A percentile compares a stretch with the other conserved stretches of the same genome.
Conservation (phyloP, 257 asterid genomes). For the Salvia rosmarinus region DNA sequence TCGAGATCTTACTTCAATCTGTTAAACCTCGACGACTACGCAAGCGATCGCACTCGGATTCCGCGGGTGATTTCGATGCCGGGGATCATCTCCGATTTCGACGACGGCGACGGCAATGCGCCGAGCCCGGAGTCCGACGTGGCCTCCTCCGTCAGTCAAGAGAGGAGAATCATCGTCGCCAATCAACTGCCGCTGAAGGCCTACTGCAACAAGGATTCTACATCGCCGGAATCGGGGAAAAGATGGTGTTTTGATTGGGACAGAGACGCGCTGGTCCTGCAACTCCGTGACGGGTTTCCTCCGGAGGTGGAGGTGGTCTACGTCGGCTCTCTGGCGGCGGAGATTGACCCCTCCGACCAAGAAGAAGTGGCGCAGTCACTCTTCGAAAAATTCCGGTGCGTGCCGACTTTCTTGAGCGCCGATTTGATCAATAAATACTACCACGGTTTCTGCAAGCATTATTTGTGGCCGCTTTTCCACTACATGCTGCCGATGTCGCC, state of each 20-base stretch:
- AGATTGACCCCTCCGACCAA: slow-evolving; percentile 62
- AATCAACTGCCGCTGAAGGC: slow-evolving; percentile 79
- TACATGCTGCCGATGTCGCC: slow-evolving; percentile 79
- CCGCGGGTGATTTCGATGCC: slow-evolving; percentile 74
- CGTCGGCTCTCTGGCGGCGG: slow-evolving; percentile 68
- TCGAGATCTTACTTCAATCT: slow-evolving; percentile 85
- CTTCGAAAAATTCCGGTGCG: slow-evolving; percentile 69
- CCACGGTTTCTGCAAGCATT: slow-evolving; percentile 86
- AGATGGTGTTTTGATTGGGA: slow-evolving; percentile 85
- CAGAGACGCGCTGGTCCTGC: slow-evolving; percentile 62
- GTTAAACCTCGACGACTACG: slow-evolving; percentile 63
- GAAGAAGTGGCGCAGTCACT: slow-evolving; percentile 73
- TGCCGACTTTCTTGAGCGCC: slow-evolving; percentile 69
- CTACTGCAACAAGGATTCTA: slow-evolving; percentile 30
- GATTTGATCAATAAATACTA: slow-evolving; percentile 63
- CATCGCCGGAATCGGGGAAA: neutral
- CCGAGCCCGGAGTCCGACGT: slow-evolving; percentile 41
- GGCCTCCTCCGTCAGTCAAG: slow-evolving; percentile 42
- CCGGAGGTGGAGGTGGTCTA: slow-evolving; percentile 62
- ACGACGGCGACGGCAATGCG: slow-evolving; percentile 34
- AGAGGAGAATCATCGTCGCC: slow-evolving; percentile 68
- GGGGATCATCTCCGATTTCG: slow-evolving; percentile 68
- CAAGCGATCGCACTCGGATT: slow-evolving; percentile 66
- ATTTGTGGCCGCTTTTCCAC: slow-evolving; percentile 83
- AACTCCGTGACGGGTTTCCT: slow-evolving; percentile 71